Conservation (phyloP, 2,329 filamentous ascomycete genomes). For the Cladosporium sp. region DNA sequence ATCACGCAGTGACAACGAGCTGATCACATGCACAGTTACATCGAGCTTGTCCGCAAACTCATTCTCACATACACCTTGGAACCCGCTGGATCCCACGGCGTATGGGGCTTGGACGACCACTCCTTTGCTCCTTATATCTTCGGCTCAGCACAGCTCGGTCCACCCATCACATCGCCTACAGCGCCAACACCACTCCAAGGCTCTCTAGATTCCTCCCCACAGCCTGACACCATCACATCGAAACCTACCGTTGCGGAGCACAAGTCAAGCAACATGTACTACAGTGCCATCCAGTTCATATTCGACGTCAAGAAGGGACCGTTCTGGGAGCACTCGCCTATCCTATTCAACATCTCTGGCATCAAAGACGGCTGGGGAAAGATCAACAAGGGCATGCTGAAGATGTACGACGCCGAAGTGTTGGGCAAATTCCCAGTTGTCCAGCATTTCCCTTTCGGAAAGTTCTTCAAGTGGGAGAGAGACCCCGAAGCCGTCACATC, state of each 20-base stretch:
- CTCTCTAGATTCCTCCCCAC: slow-evolving; percentile 67
- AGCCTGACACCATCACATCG: slow-evolving; percentile 65
- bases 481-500: slow-evolving; percentile 42
- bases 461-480: slow-evolving; percentile 50
- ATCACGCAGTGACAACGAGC: background rate
- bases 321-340: slow-evolving; percentile 92
- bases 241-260: slow-evolving; percentile 43
- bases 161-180: slow-evolving; percentile 65
- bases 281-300: slow-evolving; percentile 93
- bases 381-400: slow-evolving; percentile 96
- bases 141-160: slow-evolving; percentile 84
- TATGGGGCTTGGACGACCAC: slow-evolving; percentile 98
- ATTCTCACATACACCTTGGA: slow-evolving; percentile 92
- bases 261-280: slow-evolving; percentile 68
- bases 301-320: slow-evolving; percentile 94
- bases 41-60: slow-evolving; percentile 75
- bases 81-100: slow-evolving; percentile 91
- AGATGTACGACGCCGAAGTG: slow-evolving; percentile 98
- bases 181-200: slow-evolving; percentile 71
- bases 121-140: slow-evolving; percentile 93
- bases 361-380: slow-evolving; percentile 91
- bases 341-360: slow-evolving; percentile 90
- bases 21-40: slow-evolving; percentile 57
- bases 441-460: slow-evolving; percentile 72
- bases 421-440: slow-evolving; percentile 96